Conservation (phyloP, 148 eudicot genomes). For the Suaeda aralocaspica region DNA sequence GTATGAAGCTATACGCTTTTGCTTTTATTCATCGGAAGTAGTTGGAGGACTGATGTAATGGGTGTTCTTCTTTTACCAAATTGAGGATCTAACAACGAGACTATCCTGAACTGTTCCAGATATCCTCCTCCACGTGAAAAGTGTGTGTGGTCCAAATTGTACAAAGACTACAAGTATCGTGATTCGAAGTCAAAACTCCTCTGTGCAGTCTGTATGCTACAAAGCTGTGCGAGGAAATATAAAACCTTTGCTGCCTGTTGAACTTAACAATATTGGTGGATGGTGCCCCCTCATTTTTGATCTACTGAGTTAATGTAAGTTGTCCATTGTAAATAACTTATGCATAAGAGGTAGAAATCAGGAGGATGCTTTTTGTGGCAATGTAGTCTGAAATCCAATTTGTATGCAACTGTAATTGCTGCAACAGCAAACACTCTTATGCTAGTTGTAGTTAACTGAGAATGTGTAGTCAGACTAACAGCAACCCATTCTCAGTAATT, state of each 20-base stretch:
- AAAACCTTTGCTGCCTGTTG: conserved; percentile 31
- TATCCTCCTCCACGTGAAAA: conserved; percentile 65
- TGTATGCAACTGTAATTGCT: not conserved
- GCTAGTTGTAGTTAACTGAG: not conserved
- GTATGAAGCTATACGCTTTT: conserved; percentile 18
- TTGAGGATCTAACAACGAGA: conserved; percentile 1
- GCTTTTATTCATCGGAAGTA: too few species aligned
- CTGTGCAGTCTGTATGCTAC: conserved; percentile 67
- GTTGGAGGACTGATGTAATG: too few species aligned
- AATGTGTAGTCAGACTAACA: not conserved
- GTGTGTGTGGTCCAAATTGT: conserved; percentile 61
- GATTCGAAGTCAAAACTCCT: conserved; percentile 59
- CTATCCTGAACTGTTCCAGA: conserved; percentile 27
- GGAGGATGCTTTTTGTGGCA: not conserved
- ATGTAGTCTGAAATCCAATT: not conserved
- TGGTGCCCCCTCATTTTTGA: not conserved
- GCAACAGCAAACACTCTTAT: not conserved
- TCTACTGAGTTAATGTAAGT: conserved; percentile 19
- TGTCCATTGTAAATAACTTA: conserved; percentile 9
- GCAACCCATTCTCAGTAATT: not conserved
- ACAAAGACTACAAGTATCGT: conserved; percentile 61
- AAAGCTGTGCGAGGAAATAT: conserved; percentile 45
- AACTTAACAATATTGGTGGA: conserved; percentile 4
- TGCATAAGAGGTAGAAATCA: conserved; percentile 3
- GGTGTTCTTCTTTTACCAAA: too few species aligned